A percentile compares a stretch with the other conserved stretches of the same genome.
Evolutionary conservation across 306 rosid species (phyloP).

Genomic region (Citrullus amarus): DNA sequence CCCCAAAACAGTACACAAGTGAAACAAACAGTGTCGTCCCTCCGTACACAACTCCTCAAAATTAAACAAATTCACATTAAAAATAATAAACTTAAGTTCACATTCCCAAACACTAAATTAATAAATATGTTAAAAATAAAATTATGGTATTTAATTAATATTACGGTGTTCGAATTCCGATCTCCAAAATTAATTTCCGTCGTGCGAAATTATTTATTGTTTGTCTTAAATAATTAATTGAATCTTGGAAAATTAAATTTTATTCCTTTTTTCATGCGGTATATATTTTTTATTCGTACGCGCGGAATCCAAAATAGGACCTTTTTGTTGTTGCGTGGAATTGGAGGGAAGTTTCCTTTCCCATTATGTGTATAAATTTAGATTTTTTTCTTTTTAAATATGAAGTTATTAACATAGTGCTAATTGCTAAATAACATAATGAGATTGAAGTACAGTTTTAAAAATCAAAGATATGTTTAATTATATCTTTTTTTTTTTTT

Average conservation of each 20-base stretch:
- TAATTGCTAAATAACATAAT: too few species aligned
- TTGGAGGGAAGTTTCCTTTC: conserved; percentile 3
- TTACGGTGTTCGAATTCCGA: not conserved
- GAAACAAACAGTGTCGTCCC: not conserved
- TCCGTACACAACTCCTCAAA: not conserved
- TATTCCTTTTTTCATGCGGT: not conserved
- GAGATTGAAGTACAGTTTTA: too few species aligned
- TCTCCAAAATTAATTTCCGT: not conserved
- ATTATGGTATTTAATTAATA: not conserved
- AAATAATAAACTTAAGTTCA: not conserved
- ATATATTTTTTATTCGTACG: not conserved
- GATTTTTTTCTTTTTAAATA: too few species aligned
- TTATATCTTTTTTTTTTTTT: too few species aligned
- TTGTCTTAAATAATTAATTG: not conserved
- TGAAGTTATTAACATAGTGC: too few species aligned
- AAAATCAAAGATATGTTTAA: too few species aligned
- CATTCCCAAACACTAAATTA: not conserved
- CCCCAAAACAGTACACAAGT: not conserved
- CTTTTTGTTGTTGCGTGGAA: not conserved
- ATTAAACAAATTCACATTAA: not conserved
- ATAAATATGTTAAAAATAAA: not conserved
- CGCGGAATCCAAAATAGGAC: not conserved
- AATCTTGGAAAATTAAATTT: not conserved
- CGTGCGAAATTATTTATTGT: not conserved
- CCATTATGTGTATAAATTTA: not conserved